These are phyloP conservation scores for Candida suzukii DNA, from an alignment of 805 yeast species.

Conservation along the genomic window DNA sequence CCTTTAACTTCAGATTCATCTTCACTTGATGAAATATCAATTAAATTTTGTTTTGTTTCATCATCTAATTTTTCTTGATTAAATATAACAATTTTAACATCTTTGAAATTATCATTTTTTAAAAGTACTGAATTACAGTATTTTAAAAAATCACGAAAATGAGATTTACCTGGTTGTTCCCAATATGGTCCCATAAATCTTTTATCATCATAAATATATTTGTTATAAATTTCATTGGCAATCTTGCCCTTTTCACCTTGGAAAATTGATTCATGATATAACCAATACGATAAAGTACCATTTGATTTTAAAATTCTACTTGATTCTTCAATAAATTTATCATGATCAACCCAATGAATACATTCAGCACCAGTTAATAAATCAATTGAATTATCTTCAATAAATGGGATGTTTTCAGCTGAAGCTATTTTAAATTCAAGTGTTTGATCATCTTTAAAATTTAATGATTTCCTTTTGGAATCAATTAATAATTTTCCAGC, in stretches of 20 bases:
- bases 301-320: constrained; percentile 42
- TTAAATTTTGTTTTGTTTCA: not conserved
- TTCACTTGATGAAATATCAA: not conserved
- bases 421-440: constrained; percentile 15
- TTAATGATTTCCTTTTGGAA: constrained; percentile 13
- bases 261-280: constrained; percentile 60
- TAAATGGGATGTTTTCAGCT: constrained; percentile 21
- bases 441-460: constrained; percentile 5
- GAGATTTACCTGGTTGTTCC: constrained; percentile 77
- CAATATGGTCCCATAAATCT: constrained; percentile 59
- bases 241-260: constrained; percentile 31
- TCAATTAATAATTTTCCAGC: constrained; percentile 27
- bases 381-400: constrained; percentile 36
- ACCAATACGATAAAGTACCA: constrained; percentile 59
- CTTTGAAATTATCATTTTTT: constrained; percentile 16
- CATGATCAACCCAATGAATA: constrained; percentile 70
- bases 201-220: constrained; percentile 35
- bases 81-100: constrained; percentile 25
- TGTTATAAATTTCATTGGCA: constrained; percentile 45
- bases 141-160: constrained; percentile 37
- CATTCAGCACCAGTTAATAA: constrained; percentile 72
- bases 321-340: constrained; percentile 34
- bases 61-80: constrained; percentile 8
- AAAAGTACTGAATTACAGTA: constrained; percentile 38
- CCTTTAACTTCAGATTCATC: constrained; percentile 2